These are phyloP conservation scores for Malassezia dermatis DNA, from an alignment of 1,284 basidiomycete species.

Conservation along the genomic window DNA sequence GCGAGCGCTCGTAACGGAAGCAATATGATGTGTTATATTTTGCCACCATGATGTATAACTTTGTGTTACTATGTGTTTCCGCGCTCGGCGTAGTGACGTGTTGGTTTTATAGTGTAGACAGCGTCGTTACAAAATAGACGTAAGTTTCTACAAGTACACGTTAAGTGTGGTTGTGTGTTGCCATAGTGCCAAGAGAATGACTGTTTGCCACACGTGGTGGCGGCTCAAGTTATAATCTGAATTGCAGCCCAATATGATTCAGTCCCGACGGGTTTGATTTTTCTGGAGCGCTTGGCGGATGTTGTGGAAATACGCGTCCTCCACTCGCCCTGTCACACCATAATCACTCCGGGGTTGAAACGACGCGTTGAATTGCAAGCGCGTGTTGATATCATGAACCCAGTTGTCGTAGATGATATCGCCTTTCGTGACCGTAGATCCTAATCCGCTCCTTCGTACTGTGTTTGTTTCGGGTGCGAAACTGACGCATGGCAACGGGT, in stretches of 20 bases:
- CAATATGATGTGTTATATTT: not conserved
- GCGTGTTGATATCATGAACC: slow-evolving; percentile 80
- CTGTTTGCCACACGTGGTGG: not conserved
- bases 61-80: slow-evolving; percentile 9
- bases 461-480: slow-evolving; percentile 1
- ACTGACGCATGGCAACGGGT: slow-evolving; percentile 69
- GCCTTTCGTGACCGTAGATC: slow-evolving; percentile 13
- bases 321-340: not conserved
- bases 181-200: not conserved
- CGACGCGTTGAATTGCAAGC: slow-evolving; percentile 47
- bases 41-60: not conserved
- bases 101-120: not conserved
- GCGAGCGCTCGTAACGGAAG: slow-evolving; percentile 38
- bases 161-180: not conserved
- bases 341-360: slow-evolving; percentile 19
- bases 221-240: not conserved
- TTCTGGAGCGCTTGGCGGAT: not conserved
- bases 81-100: not conserved
- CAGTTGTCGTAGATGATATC: slow-evolving; percentile 73
- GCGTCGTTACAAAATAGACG: not conserved
- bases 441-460: slow-evolving; percentile 5
- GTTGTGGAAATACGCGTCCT: not conserved
- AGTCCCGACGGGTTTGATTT: not conserved
- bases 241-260: not conserved
- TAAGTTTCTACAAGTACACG: not conserved